phyloP scores from a whole-genome alignment of 192 early-diverging fungal genomes.

The Backusella liffmaniae region DNA sequence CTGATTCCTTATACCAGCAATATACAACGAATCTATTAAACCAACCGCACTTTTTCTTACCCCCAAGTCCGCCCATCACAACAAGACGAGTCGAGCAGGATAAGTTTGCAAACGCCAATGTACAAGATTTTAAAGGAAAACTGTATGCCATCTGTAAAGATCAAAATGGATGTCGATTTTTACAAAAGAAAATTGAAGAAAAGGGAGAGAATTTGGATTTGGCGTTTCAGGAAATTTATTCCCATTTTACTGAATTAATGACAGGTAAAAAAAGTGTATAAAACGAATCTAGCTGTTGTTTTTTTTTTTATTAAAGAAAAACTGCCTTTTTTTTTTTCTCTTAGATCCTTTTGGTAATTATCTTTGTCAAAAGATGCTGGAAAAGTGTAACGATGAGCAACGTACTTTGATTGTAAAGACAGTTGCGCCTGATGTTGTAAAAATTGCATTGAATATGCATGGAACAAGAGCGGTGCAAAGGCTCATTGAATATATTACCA shows the following conservation, averaged over 20 bases:
- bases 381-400: slow-evolving; percentile 75
- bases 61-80: slow-evolving; percentile 15
- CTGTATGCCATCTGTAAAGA: slow-evolving; percentile 83
- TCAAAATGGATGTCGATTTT: slow-evolving; percentile 84
- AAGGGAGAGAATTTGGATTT: slow-evolving; percentile 51
- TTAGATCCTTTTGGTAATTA: slow-evolving; percentile 92
- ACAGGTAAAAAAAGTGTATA: slow-evolving; percentile 49
- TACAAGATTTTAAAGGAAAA: slow-evolving; percentile 72
- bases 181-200: slow-evolving; percentile 87
- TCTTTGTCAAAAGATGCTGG: slow-evolving; percentile 84
- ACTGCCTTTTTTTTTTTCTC: not conserved
- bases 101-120: slow-evolving; percentile 60
- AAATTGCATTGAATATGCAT: slow-evolving; percentile 86
- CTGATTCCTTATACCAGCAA: slow-evolving; percentile 11
- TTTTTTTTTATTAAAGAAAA: too few species aligned
- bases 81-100: slow-evolving; percentile 32
- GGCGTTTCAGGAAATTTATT: slow-evolving; percentile 76
- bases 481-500: slow-evolving; percentile 78
- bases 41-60: not conserved
- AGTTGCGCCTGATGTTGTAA: slow-evolving; percentile 71
- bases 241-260: slow-evolving; percentile 77
- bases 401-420: slow-evolving; percentile 69
- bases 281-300: not conserved
- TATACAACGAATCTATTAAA: not conserved
- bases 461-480: slow-evolving; percentile 89